Conservation (phyloP, 345 rosid genomes). For the Melastoma malabathricum region DNA sequence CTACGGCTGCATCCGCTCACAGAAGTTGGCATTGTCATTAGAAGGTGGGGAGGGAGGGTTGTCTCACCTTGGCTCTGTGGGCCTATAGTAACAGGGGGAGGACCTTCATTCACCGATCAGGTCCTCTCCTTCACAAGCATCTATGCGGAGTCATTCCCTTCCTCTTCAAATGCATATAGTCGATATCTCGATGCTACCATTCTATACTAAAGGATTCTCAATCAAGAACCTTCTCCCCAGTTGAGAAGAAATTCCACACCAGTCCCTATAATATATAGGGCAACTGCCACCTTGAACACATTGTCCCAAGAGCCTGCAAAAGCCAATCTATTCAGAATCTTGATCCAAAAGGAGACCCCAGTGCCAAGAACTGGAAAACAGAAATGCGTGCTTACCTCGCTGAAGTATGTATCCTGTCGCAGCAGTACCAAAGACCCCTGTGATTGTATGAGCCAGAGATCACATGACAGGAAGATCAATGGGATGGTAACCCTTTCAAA, state of each 20-base stretch:
- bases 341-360: no score
- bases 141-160: no score
- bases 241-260: slow-evolving; percentile 82
- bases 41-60: no score
- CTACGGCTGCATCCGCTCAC: no score
- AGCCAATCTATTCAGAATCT: no score
- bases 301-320: slow-evolving; percentile 83
- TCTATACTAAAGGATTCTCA: slow-evolving; percentile 7
- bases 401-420: slow-evolving; percentile 92
- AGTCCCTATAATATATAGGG: slow-evolving; percentile 67
- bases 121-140: no score
- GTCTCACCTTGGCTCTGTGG: no score
- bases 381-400: slow-evolving; percentile 29
- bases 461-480: background rate
- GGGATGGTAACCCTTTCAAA: background rate
- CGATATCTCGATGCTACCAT: background rate
- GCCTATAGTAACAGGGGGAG: no score
- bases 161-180: no score
- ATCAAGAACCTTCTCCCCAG: slow-evolving; percentile 83
- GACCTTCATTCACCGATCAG: no score
- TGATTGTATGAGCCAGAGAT: background rate
- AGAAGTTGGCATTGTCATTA: no score
- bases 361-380: no score
- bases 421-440: slow-evolving; percentile 95
- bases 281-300: slow-evolving; percentile 89